A percentile compares a stretch with the other conserved stretches of the same genome.
Conservation (phyloP, 2,329 filamentous ascomycete species). For the Penicillium concentricum region DNA sequence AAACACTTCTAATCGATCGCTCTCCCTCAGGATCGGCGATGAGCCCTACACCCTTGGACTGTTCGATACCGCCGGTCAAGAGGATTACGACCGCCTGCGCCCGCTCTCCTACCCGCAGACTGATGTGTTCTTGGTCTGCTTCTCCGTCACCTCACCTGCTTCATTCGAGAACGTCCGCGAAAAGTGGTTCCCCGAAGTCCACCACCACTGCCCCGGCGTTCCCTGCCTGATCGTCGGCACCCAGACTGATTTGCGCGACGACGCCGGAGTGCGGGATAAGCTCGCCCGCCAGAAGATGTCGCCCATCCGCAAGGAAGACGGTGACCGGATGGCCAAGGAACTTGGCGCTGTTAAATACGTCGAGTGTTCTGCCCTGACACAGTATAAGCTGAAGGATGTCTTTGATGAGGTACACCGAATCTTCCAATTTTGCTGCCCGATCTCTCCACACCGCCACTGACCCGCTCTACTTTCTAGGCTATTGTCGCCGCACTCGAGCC, state of each 20-base stretch:
- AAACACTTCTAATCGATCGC: constrained; percentile 5
- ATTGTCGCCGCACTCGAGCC: constrained; percentile 95
- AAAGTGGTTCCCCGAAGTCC: constrained; percentile 98
- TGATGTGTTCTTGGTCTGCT: constrained; percentile 98
- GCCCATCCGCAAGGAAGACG: constrained; percentile 87
- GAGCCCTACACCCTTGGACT: constrained; percentile 96
- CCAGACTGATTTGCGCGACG: constrained; percentile 92
- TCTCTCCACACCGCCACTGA: not conserved
- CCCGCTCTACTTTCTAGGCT: constrained; percentile 57
- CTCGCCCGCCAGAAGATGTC: constrained; percentile 94
- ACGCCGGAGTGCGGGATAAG: constrained; percentile 83
- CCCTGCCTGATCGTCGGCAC: constrained; percentile 97
- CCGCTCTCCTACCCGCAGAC: constrained; percentile 97
- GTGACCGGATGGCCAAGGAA: constrained; percentile 94
- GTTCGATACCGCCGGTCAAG: constrained; percentile 98
- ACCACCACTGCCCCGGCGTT: constrained; percentile 96
- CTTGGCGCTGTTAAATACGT: constrained; percentile 98
- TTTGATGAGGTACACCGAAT: constrained; percentile 79
- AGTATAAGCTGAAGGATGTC: constrained; percentile 98
- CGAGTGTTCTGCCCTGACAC: constrained; percentile 95
- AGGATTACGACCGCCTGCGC: constrained; percentile 97
- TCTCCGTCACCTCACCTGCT: constrained; percentile 94
- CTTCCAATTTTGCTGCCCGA: not conserved
- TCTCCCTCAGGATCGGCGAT: constrained; percentile 79
- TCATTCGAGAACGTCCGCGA: constrained; percentile 99